phyloP scores from a whole-genome alignment of 441 rosid genomes.

The Isatis lusitanica region DNA sequence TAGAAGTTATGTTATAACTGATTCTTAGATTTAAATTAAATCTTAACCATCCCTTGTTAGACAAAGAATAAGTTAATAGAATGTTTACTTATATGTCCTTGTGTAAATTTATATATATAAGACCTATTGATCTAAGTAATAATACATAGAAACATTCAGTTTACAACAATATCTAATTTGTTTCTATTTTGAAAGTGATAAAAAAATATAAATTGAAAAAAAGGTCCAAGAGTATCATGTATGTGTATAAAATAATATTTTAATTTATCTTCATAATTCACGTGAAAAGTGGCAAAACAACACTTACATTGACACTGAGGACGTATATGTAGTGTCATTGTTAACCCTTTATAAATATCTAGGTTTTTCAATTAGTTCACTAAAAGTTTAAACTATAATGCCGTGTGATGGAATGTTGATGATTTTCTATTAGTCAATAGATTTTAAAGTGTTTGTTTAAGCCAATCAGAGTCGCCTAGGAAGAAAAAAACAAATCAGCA shows the following conservation, averaged over 20 bases:
- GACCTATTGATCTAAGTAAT: too few relatives aligned
- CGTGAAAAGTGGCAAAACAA: neutral
- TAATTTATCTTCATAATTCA: neutral
- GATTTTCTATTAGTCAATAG: neutral
- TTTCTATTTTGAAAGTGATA: neutral
- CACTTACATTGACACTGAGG: neutral
- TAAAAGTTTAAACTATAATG: neutral
- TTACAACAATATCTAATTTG: too few relatives aligned
- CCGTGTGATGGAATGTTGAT: conserved; percentile 1
- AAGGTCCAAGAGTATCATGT: neutral
- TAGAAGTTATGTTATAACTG: too few relatives aligned
- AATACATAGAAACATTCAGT: too few relatives aligned
- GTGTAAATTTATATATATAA: too few relatives aligned
- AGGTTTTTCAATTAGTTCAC: neutral
- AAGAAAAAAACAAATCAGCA: neutral
- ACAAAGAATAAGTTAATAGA: too few relatives aligned
- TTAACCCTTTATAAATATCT: neutral
- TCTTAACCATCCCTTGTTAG: too few relatives aligned
- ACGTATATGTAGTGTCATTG: neutral
- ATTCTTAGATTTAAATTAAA: too few relatives aligned
- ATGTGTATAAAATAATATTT: neutral
- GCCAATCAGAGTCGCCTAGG: neutral
- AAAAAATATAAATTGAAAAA: neutral
- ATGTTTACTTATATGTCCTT: too few relatives aligned
- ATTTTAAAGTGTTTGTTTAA: neutral